These are phyloP conservation scores for Raddia guianensis DNA, from an alignment of 176 grass and related monocot species.

Conservation along the genomic window DNA sequence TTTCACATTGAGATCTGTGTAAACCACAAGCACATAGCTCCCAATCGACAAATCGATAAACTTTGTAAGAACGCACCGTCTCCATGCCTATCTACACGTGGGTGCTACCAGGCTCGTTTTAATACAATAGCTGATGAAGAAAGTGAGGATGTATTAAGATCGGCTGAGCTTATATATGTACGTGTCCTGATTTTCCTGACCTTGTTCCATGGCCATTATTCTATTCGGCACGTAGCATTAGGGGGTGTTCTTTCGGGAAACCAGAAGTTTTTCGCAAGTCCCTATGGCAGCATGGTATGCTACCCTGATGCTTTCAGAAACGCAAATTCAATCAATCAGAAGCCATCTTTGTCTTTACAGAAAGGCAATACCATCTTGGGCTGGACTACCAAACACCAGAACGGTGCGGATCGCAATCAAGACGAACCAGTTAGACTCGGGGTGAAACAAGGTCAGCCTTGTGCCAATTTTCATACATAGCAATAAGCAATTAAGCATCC, in stretches of 20 bases:
- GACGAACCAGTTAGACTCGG: not conserved
- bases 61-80: not conserved
- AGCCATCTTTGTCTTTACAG: not conserved
- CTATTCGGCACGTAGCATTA: not conserved
- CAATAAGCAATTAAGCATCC: not conserved
- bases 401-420: not conserved
- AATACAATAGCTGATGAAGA: not conserved
- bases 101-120: not conserved
- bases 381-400: not conserved
- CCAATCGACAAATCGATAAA: constrained; percentile 3
- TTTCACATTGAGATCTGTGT: constrained; percentile 46
- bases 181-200: too few species aligned
- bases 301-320: not conserved
- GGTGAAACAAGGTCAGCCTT: not conserved
- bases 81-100: not conserved
- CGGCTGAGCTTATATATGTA: not conserved
- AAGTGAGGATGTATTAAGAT: not conserved
- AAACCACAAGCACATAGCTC: constrained; percentile 5
- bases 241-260: not conserved
- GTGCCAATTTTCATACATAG: not conserved
- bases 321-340: not conserved
- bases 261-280: not conserved
- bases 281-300: not conserved
- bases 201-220: not conserved
- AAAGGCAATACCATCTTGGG: not conserved